A percentile compares a stretch with the other conserved stretches of the same genome.
Evolutionary conservation across 2,329 filamentous ascomycete genomes (phyloP).

Genomic region (Colletotrichum tropicicola): DNA sequence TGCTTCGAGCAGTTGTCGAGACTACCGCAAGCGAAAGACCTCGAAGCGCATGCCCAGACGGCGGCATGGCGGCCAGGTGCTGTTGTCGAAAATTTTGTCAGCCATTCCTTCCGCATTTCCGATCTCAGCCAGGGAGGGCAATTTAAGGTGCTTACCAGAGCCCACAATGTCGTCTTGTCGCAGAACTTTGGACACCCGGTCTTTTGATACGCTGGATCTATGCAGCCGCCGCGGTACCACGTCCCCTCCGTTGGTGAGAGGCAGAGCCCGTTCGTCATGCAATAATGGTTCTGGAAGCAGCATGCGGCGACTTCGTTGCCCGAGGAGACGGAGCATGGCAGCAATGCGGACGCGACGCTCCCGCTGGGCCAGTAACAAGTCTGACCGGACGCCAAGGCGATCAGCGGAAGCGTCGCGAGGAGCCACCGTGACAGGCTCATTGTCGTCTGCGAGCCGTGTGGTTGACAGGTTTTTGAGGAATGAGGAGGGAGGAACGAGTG

Average conservation of each 20-base stretch:
- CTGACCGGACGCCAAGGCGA: constrained; percentile 4
- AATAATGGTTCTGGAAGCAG: constrained; percentile 22
- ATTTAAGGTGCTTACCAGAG: neutral
- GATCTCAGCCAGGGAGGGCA: neutral
- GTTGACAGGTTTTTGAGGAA: too few species aligned
- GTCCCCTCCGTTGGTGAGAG: constrained; percentile 18
- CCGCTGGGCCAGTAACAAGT: constrained; percentile 20
- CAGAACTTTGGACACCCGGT: constrained; percentile 21
- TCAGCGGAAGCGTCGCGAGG: neutral
- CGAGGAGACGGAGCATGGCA: neutral
- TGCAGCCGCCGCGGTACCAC: constrained; percentile 26
- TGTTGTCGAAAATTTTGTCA: neutral
- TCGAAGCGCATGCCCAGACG: neutral
- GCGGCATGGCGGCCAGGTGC: neutral
- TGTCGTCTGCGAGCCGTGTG: neutral
- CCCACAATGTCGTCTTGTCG: neutral
- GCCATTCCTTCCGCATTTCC: neutral
- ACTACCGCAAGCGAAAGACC: constrained; percentile 1
- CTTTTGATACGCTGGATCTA: neutral
- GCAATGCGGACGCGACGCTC: neutral
- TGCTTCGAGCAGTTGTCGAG: constrained; percentile 12
- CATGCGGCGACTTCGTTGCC: constrained; percentile 19
- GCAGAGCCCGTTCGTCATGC: constrained; percentile 29
- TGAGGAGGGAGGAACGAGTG: too few species aligned
- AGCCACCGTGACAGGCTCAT: neutral